These are phyloP conservation scores for Malus hybrid DNA, from an alignment of 331 rosid genomes.

Conservation along the genomic window DNA sequence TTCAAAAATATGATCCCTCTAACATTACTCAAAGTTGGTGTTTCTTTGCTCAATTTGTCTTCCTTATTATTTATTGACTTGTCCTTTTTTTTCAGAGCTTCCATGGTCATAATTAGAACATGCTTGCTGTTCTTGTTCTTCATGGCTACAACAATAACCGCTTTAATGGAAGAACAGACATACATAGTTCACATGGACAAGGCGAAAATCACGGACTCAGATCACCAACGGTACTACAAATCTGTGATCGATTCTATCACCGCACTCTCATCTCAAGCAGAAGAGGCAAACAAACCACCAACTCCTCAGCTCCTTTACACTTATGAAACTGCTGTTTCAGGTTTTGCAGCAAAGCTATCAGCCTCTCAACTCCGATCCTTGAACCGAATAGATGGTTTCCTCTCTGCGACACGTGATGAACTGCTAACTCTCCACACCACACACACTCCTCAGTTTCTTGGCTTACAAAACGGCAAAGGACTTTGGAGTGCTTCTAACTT, in stretches of 20 bases:
- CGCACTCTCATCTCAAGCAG: slow-evolving; percentile 25
- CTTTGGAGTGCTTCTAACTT: slow-evolving; percentile 41
- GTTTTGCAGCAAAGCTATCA: slow-evolving; percentile 59
- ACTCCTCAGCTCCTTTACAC: slow-evolving; percentile 41
- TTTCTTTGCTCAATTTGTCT: neutral
- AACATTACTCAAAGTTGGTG: neutral
- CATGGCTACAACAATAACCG: slow-evolving; percentile 33
- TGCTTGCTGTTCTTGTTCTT: slow-evolving; percentile 26
- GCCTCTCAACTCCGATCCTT: slow-evolving; percentile 34
- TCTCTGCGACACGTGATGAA: slow-evolving; percentile 48
- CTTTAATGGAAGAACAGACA: slow-evolving; percentile 30
- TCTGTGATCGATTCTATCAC: slow-evolving; percentile 39
- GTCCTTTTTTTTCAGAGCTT: slow-evolving; percentile 17
- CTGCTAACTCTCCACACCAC: slow-evolving; percentile 60
- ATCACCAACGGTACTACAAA: slow-evolving; percentile 38
- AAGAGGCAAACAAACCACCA: slow-evolving; percentile 6
- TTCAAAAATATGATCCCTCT: too few relatives aligned
- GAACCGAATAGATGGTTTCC: slow-evolving; percentile 36
- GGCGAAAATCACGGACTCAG: slow-evolving; percentile 30
- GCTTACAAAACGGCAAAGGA: slow-evolving; percentile 37
- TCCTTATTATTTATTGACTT: neutral
- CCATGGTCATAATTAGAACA: slow-evolving; percentile 29
- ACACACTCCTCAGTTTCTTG: slow-evolving; percentile 54
- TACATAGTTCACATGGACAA: slow-evolving; percentile 67
- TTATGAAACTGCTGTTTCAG: slow-evolving; percentile 50